A percentile compares a stretch with the other conserved stretches of the same genome.
Evolutionary conservation across 371 early-diverging fungal species (phyloP).

Genomic region (Rhizopus delemar): DNA sequence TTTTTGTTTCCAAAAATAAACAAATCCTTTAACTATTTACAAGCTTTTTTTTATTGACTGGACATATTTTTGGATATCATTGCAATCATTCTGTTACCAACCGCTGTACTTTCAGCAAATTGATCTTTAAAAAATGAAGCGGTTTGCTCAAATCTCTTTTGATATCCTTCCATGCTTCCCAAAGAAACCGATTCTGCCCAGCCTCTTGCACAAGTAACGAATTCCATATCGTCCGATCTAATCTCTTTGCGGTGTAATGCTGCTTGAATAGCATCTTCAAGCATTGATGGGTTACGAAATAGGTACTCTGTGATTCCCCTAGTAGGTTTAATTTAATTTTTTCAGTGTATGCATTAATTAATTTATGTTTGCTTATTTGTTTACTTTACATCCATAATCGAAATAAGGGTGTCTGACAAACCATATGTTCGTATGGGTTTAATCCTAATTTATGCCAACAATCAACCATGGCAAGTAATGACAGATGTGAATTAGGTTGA

Average conservation of each 20-base stretch:
- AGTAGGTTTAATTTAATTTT: conserved; percentile 1
- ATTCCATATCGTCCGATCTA: conserved; percentile 90
- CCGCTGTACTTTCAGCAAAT: conserved; percentile 68
- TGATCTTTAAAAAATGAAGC: conserved; percentile 79
- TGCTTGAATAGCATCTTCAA: conserved; percentile 82
- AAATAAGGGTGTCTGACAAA: conserved; percentile 95
- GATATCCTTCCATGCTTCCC: conserved; percentile 84
- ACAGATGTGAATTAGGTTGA: conserved; percentile 89
- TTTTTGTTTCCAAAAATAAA: no score
- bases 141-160: conserved; percentile 79
- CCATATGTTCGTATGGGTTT: conserved; percentile 92
- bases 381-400: conserved; percentile 78
- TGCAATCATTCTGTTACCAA: conserved; percentile 73
- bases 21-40: neutral
- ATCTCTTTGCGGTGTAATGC: conserved; percentile 81
- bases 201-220: conserved; percentile 84
- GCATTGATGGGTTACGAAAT: conserved; percentile 74
- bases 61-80: conserved; percentile 55
- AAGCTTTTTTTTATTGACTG: neutral
- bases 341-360: no score
- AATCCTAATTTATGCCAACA: conserved; percentile 86
- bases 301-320: conserved; percentile 91
- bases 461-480: conserved; percentile 90
- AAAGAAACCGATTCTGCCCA: conserved; percentile 91
- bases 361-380: no score